Conservation (phyloP, 2,329 filamentous ascomycete species). For the Alternaria sp. region DNA sequence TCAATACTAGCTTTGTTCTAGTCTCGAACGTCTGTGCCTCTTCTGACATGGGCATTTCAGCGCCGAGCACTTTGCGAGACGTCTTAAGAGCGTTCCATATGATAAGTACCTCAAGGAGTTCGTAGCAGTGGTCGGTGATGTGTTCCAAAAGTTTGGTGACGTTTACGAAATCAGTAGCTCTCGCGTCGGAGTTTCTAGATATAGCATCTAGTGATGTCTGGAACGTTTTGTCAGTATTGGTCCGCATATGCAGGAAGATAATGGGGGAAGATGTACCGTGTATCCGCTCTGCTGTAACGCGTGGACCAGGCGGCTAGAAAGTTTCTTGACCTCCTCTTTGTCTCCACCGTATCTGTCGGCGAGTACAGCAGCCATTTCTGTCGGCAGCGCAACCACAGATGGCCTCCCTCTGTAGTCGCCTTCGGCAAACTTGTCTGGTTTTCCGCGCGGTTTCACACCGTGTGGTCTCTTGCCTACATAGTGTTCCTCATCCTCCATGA, state of each 20-base stretch:
- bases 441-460: not conserved
- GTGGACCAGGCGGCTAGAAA: constrained; percentile 49
- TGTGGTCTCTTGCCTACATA: constrained; percentile 20
- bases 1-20: constrained; percentile 12
- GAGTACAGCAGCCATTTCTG: constrained; percentile 53
- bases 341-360: constrained; percentile 48
- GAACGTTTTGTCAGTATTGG: not conserved
- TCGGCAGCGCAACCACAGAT: constrained; percentile 50
- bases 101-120: constrained; percentile 43
- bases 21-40: constrained; percentile 27
- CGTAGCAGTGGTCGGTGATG: constrained; percentile 14
- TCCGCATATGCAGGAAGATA: not conserved
- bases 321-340: constrained; percentile 49
- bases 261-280: constrained; percentile 17
- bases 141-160: not conserved
- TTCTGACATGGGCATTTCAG: constrained; percentile 38
- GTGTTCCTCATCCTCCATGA: constrained; percentile 53
- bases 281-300: constrained; percentile 36
- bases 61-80: constrained; percentile 50
- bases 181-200: not conserved
- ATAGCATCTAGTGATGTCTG: constrained; percentile 17
- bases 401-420: constrained; percentile 38
- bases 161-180: constrained; percentile 19
- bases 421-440: constrained; percentile 23
- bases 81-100: constrained; percentile 55